A percentile compares a stretch with the other conserved stretches of the same genome.
Conservation (phyloP, 1,284 basidiomycete species). For the Marasmius fiardii region DNA sequence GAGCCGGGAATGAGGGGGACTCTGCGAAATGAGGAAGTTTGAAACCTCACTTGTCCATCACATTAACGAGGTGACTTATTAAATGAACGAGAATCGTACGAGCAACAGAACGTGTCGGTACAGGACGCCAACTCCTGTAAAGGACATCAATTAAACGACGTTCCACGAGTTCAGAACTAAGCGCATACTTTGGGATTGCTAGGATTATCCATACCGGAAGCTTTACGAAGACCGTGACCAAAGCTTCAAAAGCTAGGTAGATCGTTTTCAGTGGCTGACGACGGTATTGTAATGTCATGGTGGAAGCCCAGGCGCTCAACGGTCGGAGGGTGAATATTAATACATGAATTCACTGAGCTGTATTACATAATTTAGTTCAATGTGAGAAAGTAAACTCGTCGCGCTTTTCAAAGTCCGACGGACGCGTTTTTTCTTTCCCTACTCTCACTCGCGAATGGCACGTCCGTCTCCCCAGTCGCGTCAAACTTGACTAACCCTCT, state of each 20-base stretch:
- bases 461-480: conserved; percentile 24
- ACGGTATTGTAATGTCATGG: not conserved
- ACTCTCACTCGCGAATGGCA: conserved; percentile 5
- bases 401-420: conserved; percentile 28
- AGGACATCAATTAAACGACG: conserved; percentile 3
- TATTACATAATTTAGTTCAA: not conserved
- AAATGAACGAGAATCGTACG: conserved; percentile 33
- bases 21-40: not conserved
- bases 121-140: conserved; percentile 34
- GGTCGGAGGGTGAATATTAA: not conserved
- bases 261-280: conserved; percentile 39
- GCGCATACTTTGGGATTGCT: conserved; percentile 27
- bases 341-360: not conserved
- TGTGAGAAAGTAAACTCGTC: not conserved
- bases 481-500: conserved; percentile 17
- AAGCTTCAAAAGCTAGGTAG: conserved; percentile 36
- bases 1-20: not conserved
- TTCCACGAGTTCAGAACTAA: not conserved
- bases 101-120: conserved; percentile 35
- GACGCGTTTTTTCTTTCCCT: conserved; percentile 1
- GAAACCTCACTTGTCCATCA: conserved; percentile 21
- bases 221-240: conserved; percentile 37
- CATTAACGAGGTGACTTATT: conserved; percentile 27
- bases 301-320: not conserved
- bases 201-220: conserved; percentile 45